Percentiles rank a stretch among this genome's conserved stretches.
Conservation (phyloP, 441 rosid genomes). For the Corymbia citriodora region DNA sequence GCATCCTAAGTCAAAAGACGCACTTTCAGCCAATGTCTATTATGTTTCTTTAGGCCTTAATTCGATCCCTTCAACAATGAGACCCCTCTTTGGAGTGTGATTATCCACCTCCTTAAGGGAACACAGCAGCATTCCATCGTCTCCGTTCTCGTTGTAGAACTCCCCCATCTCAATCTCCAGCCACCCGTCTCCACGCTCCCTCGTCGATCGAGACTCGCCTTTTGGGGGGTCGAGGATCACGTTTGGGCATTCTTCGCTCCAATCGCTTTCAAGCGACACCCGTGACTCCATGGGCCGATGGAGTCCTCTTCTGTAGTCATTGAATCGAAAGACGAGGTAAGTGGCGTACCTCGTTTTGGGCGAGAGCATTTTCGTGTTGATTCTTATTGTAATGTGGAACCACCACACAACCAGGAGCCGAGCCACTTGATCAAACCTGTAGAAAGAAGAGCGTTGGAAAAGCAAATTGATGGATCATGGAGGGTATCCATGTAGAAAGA, state of each 20-base stretch:
- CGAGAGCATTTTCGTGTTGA: slow-evolving; percentile 16
- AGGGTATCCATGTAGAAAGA: neutral
- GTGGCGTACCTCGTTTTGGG: slow-evolving; percentile 22
- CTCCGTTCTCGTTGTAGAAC: slow-evolving; percentile 17
- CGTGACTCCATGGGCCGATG: neutral
- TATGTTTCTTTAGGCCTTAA: slow-evolving; percentile 21
- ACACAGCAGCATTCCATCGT: slow-evolving; percentile 11
- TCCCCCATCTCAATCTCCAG: slow-evolving; percentile 40
- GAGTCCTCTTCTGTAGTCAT: neutral
- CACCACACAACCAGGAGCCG: slow-evolving; percentile 23
- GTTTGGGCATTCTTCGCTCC: neutral
- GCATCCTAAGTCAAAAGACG: neutral
- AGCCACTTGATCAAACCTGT: slow-evolving; percentile 34
- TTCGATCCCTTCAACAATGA: slow-evolving; percentile 47
- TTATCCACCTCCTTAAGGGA: slow-evolving; percentile 11
- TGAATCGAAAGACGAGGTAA: slow-evolving; percentile 24
- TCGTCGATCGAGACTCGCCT: neutral
- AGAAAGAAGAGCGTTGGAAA: neutral
- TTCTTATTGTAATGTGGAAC: slow-evolving; percentile 17
- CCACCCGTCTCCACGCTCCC: slow-evolving; percentile 35
- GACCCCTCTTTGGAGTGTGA: slow-evolving; percentile 13
- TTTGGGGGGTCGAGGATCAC: neutral
- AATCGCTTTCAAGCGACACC: neutral
- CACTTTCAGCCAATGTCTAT: too few relatives aligned
- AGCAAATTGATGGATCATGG: neutral